Conservation (phyloP, 306 rosid genomes). For the Adenanthera pavonina region DNA sequence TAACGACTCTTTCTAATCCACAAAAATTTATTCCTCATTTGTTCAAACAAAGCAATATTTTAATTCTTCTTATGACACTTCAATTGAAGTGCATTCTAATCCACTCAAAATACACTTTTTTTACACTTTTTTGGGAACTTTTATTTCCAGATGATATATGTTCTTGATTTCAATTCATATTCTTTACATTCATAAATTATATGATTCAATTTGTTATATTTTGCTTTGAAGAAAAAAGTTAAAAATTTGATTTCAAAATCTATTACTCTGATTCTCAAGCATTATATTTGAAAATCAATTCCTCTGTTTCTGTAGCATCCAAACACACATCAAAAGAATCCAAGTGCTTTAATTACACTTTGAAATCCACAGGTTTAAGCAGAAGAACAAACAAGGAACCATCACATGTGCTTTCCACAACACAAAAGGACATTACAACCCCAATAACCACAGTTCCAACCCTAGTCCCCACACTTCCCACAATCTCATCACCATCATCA, state of each 20-base stretch:
- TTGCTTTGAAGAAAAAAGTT: background rate
- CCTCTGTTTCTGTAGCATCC: slow-evolving; percentile 29
- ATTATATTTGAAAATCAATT: background rate
- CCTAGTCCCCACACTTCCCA: slow-evolving; percentile 49
- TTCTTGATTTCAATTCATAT: no score
- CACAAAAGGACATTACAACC: slow-evolving; percentile 71
- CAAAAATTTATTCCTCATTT: background rate
- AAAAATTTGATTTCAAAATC: slow-evolving; percentile 1
- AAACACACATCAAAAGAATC: slow-evolving; percentile 6
- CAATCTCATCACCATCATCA: slow-evolving; percentile 30
- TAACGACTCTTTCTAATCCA: background rate
- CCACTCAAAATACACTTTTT: no score
- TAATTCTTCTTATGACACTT: background rate
- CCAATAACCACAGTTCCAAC: slow-evolving; percentile 82
- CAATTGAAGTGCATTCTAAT: no score
- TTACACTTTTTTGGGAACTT: no score
- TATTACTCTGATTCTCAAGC: background rate
- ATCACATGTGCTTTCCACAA: slow-evolving; percentile 34
- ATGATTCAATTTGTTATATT: no score
- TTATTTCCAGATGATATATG: no score
- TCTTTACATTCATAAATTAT: no score
- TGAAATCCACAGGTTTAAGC: slow-evolving; percentile 53
- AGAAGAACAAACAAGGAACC: slow-evolving; percentile 37
- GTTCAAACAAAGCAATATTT: background rate
- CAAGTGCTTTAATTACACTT: slow-evolving; percentile 31